Conservation (phyloP, 2,329 filamentous ascomycete genomes). For the Trichophyton benhamiae region DNA sequence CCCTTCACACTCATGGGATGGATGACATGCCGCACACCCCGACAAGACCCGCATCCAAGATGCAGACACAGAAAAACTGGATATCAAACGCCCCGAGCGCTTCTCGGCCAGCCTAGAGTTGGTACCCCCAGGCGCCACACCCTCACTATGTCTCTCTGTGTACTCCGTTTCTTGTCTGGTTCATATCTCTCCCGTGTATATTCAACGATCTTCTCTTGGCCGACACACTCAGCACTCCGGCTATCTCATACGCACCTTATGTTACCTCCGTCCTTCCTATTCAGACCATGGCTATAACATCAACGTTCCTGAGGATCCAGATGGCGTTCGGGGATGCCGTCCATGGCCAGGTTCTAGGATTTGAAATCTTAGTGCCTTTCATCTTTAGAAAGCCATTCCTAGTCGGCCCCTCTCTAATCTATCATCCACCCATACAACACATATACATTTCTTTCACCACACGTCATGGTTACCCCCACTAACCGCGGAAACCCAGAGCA, state of each 20-base stretch:
- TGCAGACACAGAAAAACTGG: conserved; percentile 1
- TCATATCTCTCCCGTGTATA: not conserved
- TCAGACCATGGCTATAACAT: not conserved
- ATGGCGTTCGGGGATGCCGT: not conserved
- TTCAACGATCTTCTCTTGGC: not conserved
- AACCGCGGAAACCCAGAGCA: not conserved
- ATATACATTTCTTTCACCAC: not conserved
- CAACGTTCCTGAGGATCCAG: not conserved
- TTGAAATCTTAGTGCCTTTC: not conserved
- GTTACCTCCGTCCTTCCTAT: not conserved
- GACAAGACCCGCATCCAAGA: not conserved
- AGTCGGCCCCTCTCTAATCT: not conserved
- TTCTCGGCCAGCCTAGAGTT: not conserved
- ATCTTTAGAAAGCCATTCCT: not conserved
- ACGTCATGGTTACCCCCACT: not conserved
- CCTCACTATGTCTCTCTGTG: not conserved
- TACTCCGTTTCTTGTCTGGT: not conserved
- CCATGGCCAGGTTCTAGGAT: conserved; percentile 1
- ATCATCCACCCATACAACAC: not conserved
- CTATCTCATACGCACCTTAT: not conserved
- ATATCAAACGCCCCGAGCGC: conserved; percentile 1
- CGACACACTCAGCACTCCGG: not conserved
- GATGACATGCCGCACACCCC: not conserved
- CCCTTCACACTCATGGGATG: conserved; percentile 2
- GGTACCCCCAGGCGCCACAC: not conserved